Conservation (phyloP, 2,329 filamentous ascomycete genomes). For the Metarhizium rileyi region DNA sequence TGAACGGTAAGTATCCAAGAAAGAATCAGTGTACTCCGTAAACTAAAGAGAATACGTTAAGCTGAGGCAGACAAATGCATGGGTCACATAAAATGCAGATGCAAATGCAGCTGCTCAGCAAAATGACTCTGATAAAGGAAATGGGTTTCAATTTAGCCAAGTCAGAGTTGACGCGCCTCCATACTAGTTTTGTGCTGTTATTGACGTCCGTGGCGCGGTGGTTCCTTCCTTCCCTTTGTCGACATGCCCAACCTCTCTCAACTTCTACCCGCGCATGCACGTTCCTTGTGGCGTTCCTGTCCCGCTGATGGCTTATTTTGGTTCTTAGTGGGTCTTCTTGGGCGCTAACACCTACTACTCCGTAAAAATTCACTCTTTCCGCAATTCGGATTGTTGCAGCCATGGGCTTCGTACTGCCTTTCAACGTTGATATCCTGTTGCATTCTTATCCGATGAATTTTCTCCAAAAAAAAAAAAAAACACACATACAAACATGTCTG, state of each 20-base stretch:
- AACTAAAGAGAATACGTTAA: background rate
- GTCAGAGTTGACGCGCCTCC: background rate
- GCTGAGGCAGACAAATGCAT: background rate
- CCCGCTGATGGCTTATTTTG: background rate
- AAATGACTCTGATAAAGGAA: background rate
- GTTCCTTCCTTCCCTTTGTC: background rate
- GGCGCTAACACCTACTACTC: too few species aligned
- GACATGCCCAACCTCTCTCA: too few species aligned
- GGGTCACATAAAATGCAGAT: background rate
- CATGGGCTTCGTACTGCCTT: too few species aligned
- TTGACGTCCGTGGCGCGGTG: conserved; percentile 2
- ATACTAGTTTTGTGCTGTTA: background rate
- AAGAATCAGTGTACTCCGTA: too few species aligned
- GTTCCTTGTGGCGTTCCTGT: background rate
- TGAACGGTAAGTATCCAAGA: background rate
- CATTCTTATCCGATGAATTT: too few species aligned
- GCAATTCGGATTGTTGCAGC: too few species aligned
- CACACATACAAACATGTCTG: too few species aligned
- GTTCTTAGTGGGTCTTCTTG: background rate
- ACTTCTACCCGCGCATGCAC: too few species aligned
- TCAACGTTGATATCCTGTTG: too few species aligned
- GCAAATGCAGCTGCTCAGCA: too few species aligned
- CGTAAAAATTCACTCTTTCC: too few species aligned
- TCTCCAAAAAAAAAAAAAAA: too few species aligned
- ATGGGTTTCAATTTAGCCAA: background rate